Base-by-base conservation (phyloP, 2,329 filamentous ascomycete species). In the Malbranchea cinnamomea region DNA sequence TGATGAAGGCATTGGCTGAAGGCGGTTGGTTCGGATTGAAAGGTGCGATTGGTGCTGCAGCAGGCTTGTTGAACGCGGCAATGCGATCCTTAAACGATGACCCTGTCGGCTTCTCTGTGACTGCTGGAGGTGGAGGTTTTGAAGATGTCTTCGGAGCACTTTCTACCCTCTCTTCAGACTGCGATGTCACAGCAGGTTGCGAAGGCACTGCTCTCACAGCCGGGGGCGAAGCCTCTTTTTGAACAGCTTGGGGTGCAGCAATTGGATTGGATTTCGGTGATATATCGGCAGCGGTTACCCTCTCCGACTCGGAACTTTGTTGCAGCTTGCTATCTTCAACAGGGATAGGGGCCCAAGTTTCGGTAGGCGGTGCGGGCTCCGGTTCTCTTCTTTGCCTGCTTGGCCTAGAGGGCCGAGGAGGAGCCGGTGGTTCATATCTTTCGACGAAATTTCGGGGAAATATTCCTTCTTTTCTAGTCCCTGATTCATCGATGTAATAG, bases 371-470 rank as follows among this genome's bases (percentile, higher is more conserved):
- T 35, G 49, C 44, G 22, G 50, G 41, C 33, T 55, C 57, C 33
- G 59, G 46, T 21, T 78, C 73, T 50, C 73, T 79, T 62, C 78
- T 85, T 30, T 68, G 59, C 41, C 81, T 75, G 34, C 55, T 59
- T 10, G 71, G 64, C 46, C 89, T 74, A 39, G 71, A 68, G 34
- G 89, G 89, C 35, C 89, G 74, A 36, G 85, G 83, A 36, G 89
- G 89, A 39, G 87, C 78, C 33, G 75, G 78, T 21, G 89, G 89
- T 54, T 95, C 87, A 57, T 83, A 91, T 59, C 78, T 83, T 57
- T 98, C 89, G 48, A 98, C 89, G 52, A 98, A 98, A 60, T 95
- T 98, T 52, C 79, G 78, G 30, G 84, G 87, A 55, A 94, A 95
- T 45, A 94, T 79, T 42, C 87, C 87, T 49, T 85, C 75, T 50